A percentile compares a stretch with the other conserved stretches of the same genome.
These are phyloP conservation scores for Allantophomopsis lycopodina DNA, from an alignment of 2,329 filamentous ascomycete genomes.

Conservation along the genomic window DNA sequence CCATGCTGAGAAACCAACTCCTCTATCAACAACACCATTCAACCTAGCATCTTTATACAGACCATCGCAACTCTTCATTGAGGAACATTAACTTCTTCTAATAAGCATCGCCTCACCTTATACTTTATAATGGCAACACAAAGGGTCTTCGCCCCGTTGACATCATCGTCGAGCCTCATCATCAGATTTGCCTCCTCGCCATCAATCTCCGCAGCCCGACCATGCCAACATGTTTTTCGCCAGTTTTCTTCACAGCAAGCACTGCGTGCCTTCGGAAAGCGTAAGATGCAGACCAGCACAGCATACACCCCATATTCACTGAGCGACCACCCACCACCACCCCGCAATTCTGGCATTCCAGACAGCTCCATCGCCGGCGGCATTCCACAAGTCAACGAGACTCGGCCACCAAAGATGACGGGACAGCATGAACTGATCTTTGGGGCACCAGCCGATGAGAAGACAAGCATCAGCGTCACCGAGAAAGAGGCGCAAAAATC, in stretches of 20 bases:
- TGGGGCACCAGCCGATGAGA: constrained; percentile 10
- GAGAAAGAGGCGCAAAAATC: constrained; percentile 57
- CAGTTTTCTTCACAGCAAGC: constrained; percentile 30
- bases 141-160: constrained; percentile 15
- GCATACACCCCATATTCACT: constrained; percentile 47
- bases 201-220: constrained; percentile 19
- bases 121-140: constrained; percentile 13
- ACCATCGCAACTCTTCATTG: too few relatives aligned
- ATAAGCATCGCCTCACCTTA: too few relatives aligned
- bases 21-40: too few relatives aligned
- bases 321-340: constrained; percentile 36
- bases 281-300: constrained; percentile 51
- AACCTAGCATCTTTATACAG: too few relatives aligned
- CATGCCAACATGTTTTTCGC: constrained; percentile 25
- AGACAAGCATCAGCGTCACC: constrained; percentile 30
- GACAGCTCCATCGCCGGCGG: constrained; percentile 46
- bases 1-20: too few relatives aligned
- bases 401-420: constrained; percentile 26
- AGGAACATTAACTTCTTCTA: too few relatives aligned
- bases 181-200: constrained; percentile 14
- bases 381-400: constrained; percentile 25
- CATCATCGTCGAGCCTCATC: constrained; percentile 14
- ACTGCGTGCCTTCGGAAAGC: constrained; percentile 33
- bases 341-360: constrained; percentile 40
- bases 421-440: constrained; percentile 16